A percentile compares a stretch with the other conserved stretches of the same genome.
phyloP scores from a whole-genome alignment of 2,329 filamentous ascomycete genomes.

The Arachnomyces sp. region DNA sequence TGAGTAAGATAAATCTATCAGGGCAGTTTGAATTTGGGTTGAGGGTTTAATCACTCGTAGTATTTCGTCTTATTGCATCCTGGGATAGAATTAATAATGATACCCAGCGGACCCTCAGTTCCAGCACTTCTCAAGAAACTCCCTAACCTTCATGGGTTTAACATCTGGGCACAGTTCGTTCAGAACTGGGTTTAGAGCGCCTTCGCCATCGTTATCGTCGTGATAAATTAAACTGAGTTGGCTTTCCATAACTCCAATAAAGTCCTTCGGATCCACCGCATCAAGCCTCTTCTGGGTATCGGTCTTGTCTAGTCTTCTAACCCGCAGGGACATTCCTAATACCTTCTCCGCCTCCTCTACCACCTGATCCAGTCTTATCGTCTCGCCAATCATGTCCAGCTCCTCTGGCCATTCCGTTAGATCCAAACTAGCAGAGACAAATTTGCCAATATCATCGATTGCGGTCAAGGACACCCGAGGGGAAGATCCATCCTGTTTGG shows the following conservation, averaged over 20 bases:
- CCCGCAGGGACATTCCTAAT: slow-evolving; percentile 7
- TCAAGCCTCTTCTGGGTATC: background rate
- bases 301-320: background rate
- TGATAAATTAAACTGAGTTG: slow-evolving; percentile 3
- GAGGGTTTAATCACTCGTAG: too few species aligned
- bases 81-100: too few species aligned
- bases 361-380: slow-evolving; percentile 19
- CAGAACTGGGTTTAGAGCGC: slow-evolving; percentile 3
- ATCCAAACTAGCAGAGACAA: slow-evolving; percentile 24
- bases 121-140: slow-evolving; percentile 9
- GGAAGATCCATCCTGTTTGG: slow-evolving; percentile 15
- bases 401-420: slow-evolving; percentile 21
- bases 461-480: slow-evolving; percentile 24
- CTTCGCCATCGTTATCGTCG: slow-evolving; percentile 1
- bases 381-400: slow-evolving; percentile 26
- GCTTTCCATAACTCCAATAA: slow-evolving; percentile 3
- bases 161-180: slow-evolving; percentile 9
- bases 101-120: too few species aligned
- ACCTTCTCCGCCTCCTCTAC: slow-evolving; percentile 17
- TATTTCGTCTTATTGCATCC: too few species aligned
- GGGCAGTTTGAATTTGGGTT: too few species aligned
- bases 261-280: background rate
- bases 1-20: too few species aligned
- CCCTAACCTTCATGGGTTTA: slow-evolving; percentile 4
- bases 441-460: slow-evolving; percentile 24